Percentiles rank a stretch among this genome's conserved stretches.
These are phyloP conservation scores for Ceratorhiza oryzae-sativae DNA, from an alignment of 1,284 basidiomycete genomes.

Conservation along the genomic window DNA sequence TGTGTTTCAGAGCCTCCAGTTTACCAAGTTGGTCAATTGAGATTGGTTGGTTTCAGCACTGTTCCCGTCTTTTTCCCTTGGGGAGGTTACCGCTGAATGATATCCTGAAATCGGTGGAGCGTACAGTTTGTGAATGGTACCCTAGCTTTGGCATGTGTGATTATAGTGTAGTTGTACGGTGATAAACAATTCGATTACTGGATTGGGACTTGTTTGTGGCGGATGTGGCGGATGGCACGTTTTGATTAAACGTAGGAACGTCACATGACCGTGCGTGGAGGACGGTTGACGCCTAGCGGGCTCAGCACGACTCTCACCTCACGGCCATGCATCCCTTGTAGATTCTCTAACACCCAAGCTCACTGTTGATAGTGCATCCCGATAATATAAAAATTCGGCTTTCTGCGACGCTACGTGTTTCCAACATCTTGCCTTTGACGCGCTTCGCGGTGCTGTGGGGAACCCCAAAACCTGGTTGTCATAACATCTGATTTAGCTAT, in stretches of 20 bases:
- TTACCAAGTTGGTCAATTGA: conserved; percentile 5
- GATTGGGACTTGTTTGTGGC: not conserved
- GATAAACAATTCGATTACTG: too few species aligned
- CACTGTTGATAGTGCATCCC: not conserved
- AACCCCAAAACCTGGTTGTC: not conserved
- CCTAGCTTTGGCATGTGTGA: too few species aligned
- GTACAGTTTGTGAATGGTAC: too few species aligned
- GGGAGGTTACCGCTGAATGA: conserved; percentile 40
- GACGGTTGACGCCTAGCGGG: conserved; percentile 16
- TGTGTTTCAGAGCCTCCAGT: conserved; percentile 38
- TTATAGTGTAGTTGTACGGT: too few species aligned
- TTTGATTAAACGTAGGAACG: not conserved
- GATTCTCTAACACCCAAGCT: not conserved
- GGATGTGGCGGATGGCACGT: conserved; percentile 12
- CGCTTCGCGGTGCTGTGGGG: not conserved
- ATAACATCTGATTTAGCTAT: not conserved
- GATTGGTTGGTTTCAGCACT: conserved; percentile 41
- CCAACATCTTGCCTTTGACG: too few species aligned
- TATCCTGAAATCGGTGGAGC: too few species aligned
- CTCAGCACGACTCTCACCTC: not conserved
- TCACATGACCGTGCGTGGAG: conserved; percentile 16
- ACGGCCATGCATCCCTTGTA: not conserved
- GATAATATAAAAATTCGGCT: not conserved
- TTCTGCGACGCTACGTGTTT: not conserved
- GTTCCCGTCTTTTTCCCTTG: conserved; percentile 55